A percentile compares a stretch with the other conserved stretches of the same genome.
These are phyloP conservation scores for Nemania sp. DNA, from an alignment of 2,329 filamentous ascomycete species.

Conservation along the genomic window DNA sequence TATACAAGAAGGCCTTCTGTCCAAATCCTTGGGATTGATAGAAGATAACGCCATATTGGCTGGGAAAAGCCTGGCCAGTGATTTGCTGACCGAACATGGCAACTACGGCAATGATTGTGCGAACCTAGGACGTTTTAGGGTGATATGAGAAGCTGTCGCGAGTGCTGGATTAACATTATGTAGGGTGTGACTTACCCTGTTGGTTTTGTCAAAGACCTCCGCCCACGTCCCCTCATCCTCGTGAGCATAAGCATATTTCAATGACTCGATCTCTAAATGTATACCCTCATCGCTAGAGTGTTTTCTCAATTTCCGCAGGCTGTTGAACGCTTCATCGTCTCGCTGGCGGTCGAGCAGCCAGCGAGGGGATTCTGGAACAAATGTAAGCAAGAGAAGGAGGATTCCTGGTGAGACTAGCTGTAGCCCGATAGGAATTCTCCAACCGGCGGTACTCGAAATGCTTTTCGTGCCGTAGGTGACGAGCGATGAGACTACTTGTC, in stretches of 20 bases:
- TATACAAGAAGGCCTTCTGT: conserved; percentile 27
- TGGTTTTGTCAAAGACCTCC: conserved; percentile 26
- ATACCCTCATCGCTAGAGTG: conserved; percentile 23
- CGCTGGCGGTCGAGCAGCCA: conserved; percentile 25
- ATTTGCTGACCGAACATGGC: conserved; percentile 36
- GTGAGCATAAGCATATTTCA: conserved; percentile 23
- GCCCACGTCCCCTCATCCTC: conserved; percentile 32
- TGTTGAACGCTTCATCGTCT: conserved; percentile 24
- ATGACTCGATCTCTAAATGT: conserved; percentile 28
- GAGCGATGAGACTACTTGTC: conserved; percentile 32
- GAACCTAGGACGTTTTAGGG: conserved; percentile 16
- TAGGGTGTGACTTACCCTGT: conserved; percentile 20
- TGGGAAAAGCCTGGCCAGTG: conserved; percentile 32
- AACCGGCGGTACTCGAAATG: conserved; percentile 17
- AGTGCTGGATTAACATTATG: conserved; percentile 8
- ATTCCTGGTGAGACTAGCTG: conserved; percentile 26
- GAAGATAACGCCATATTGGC: conserved; percentile 33
- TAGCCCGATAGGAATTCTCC: conserved; percentile 27
- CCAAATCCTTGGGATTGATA: conserved; percentile 33
- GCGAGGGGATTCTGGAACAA: conserved; percentile 27
- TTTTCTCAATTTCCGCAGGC: conserved; percentile 21
- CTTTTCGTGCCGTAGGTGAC: conserved; percentile 29
- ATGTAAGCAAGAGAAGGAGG: conserved; percentile 22
- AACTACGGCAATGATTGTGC: conserved; percentile 24
- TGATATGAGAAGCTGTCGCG: conserved; percentile 12